These are phyloP conservation scores for Andrographis paniculata DNA, from an alignment of 305 asterid genomes.

Conservation along the genomic window DNA sequence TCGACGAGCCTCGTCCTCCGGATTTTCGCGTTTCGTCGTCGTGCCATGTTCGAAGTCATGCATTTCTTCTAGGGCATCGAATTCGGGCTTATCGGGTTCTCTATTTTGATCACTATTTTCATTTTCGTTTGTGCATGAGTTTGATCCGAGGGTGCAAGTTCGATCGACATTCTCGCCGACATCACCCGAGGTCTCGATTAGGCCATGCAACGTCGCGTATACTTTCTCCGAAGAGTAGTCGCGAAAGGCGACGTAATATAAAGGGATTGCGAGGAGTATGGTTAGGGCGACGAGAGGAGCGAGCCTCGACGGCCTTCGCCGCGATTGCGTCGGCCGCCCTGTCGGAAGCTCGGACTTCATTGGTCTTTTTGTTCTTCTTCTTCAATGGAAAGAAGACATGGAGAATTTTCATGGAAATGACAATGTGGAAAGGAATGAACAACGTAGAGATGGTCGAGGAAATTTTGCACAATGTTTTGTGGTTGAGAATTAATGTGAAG, in stretches of 20 bases:
- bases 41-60: background rate
- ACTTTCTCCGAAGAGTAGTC: slow-evolving; percentile 26
- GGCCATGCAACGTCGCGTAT: background rate
- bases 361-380: too few relatives aligned
- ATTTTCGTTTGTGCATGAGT: background rate
- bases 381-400: too few relatives aligned
- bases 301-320: slow-evolving; percentile 39
- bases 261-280: slow-evolving; percentile 38
- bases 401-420: too few relatives aligned
- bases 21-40: background rate
- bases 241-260: slow-evolving; percentile 35
- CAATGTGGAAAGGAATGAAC: too few relatives aligned
- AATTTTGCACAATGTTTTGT: too few relatives aligned
- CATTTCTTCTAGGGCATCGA: slow-evolving; percentile 1
- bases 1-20: background rate
- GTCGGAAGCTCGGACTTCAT: slow-evolving; percentile 21
- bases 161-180: background rate
- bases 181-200: background rate
- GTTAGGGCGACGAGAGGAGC: slow-evolving; percentile 43
- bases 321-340: slow-evolving; percentile 28
- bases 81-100: background rate
- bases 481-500: too few relatives aligned
- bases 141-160: background rate
- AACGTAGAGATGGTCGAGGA: too few relatives aligned
- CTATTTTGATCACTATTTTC: background rate